These are phyloP conservation scores for Excoecaria agallocha DNA, from an alignment of 345 rosid genomes.

Conservation along the genomic window DNA sequence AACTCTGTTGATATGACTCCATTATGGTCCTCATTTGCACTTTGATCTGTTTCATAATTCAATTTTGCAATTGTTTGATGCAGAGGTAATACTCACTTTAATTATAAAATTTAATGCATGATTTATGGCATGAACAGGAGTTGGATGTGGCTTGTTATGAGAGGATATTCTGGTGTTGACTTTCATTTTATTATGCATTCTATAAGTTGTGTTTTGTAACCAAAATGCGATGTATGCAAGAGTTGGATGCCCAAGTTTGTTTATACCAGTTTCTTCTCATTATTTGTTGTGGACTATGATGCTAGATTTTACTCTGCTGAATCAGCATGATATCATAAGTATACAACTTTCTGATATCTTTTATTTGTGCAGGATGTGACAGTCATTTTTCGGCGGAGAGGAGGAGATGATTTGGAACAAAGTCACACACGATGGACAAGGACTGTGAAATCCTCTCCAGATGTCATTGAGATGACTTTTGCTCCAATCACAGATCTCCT, in stretches of 20 bases:
- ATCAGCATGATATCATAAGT: slow-evolving; percentile 11
- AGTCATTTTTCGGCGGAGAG: slow-evolving; percentile 69
- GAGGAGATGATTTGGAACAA: slow-evolving; percentile 78
- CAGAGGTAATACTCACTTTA: not conserved
- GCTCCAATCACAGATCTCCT: slow-evolving; percentile 57
- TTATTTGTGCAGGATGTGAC: slow-evolving; percentile 58
- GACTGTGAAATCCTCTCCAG: slow-evolving; percentile 63
- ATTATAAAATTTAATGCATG: not conserved
- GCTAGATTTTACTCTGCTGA: not conserved
- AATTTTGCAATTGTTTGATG: no score
- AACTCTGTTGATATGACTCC: not conserved
- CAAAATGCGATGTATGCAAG: not conserved
- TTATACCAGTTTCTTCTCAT: not conserved
- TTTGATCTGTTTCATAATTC: not conserved
- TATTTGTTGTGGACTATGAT: not conserved
- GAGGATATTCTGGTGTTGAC: not conserved
- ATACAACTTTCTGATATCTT: slow-evolving; percentile 10
- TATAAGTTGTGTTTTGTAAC: not conserved
- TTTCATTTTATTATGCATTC: not conserved
- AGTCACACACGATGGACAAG: slow-evolving; percentile 55
- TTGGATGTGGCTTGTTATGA: not conserved
- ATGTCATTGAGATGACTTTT: slow-evolving; percentile 71
- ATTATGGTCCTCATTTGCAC: not conserved
- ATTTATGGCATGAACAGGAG: not conserved
- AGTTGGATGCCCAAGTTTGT: not conserved